Evolutionary conservation across 2,329 filamentous ascomycete genomes (phyloP), one percentile per base, ranked within the genome.

Genomic region (Colletotrichum endophyticum): DNA sequence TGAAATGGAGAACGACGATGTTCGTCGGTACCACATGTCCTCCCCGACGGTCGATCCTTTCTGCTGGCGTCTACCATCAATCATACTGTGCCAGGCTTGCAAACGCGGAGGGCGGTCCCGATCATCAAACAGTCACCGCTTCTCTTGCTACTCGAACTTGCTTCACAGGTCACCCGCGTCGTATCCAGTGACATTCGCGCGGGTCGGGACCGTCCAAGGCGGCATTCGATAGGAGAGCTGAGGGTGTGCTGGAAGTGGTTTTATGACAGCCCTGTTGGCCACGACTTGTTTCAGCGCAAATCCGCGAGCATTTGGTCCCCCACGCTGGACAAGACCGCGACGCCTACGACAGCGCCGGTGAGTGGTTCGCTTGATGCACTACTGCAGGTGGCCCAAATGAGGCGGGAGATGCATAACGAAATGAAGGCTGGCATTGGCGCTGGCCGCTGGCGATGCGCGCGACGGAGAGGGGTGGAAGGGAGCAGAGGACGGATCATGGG

Each of bases 301-400:
- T 39, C 57, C 66, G 44, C 61, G 49, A 59, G 59, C 34, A 30
- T 28, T 9, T 68, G 34, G 25, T 49, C 32, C 70, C 74, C 70
- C 73, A 76, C 64, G 74, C 70, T 66, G 53, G 32, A 30, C 59
- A 32, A 44, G 64, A 61, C 57, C 32, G 25, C 57, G 49, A n/a
- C 64, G 28, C 39, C 16, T 53, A 25, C 12, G n/a, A 12, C 34
- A 32, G 32, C 22, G 44, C 67, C 27, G 70, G 59, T 73, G 70
- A 73, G n/a, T 76, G 73, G 73, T 71, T 76, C 74, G 70, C 64
- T 76, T 74, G 32, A 49, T 68, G 49, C 64, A 59, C 70, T 76
- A 74, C 74, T 76, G 74, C 74, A 73, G 74, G 70, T 64, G 64
- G 64, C 71, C 44, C 27, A 49, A 73, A 76, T 39, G 44, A 68